These are phyloP conservation scores for Pulveroboletus frians DNA, from an alignment of 768 basidiomycete species.

Conservation along the genomic window DNA sequence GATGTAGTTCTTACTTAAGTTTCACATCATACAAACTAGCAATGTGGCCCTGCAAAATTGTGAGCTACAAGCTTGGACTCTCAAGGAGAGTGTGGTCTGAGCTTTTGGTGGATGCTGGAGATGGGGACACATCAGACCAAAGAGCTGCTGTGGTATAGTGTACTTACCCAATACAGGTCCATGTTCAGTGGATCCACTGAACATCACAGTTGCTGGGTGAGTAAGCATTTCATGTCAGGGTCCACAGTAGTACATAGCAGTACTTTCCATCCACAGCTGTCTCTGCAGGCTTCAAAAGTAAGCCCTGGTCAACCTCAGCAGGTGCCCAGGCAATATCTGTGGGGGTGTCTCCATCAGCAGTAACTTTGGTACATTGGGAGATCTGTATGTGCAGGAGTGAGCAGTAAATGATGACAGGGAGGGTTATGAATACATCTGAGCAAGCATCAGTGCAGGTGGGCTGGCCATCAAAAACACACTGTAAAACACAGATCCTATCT, in stretches of 20 bases:
- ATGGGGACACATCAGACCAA: conserved; percentile 1
- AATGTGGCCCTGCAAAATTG: conserved; percentile 77
- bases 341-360: too few relatives aligned
- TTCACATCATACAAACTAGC: conserved; percentile 76
- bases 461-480: too few relatives aligned
- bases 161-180: conserved; percentile 62
- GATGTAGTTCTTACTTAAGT: conserved; percentile 75
- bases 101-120: conserved; percentile 54
- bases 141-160: background rate
- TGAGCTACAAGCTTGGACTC: conserved; percentile 69
- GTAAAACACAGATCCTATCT: too few relatives aligned
- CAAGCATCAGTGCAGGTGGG: too few relatives aligned
- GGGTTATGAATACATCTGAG: too few relatives aligned
- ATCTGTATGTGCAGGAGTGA: too few relatives aligned
- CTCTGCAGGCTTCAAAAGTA: conserved; percentile 60
- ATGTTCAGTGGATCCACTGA: conserved; percentile 46
- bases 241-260: conserved; percentile 70
- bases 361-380: too few relatives aligned
- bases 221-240: conserved; percentile 33
- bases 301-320: conserved; percentile 33
- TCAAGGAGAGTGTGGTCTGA: conserved; percentile 67
- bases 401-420: too few relatives aligned
- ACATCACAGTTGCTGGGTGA: conserved; percentile 34
- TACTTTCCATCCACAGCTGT: conserved; percentile 56
- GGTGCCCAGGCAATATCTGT: too few relatives aligned